Evolutionary conservation across 2,329 filamentous ascomycete genomes (phyloP).

Genomic region (Sclerotinia borealis): DNA sequence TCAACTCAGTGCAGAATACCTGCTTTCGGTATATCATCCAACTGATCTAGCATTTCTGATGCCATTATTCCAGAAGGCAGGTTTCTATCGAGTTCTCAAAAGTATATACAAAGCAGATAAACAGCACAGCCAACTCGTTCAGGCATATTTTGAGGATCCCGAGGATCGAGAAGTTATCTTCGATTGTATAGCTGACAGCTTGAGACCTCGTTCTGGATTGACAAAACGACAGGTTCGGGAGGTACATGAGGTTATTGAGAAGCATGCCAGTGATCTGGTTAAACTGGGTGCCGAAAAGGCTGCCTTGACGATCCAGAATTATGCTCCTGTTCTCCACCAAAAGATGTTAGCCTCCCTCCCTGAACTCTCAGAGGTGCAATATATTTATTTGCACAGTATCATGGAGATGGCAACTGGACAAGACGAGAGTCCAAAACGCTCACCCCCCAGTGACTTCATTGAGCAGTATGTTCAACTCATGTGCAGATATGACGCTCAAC

Average conservation of each 20-base stretch:
- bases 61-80: constrained; percentile 68
- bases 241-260: constrained; percentile 55
- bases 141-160: constrained; percentile 78
- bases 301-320: constrained; percentile 50
- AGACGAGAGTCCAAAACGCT: constrained; percentile 33
- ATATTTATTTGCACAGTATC: constrained; percentile 61
- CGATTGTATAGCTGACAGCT: constrained; percentile 68
- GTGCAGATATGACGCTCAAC: constrained; percentile 75
- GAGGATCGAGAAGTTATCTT: constrained; percentile 73
- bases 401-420: constrained; percentile 54
- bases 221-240: constrained; percentile 66
- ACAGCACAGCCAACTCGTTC: constrained; percentile 70
- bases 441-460: constrained; percentile 54
- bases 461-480: constrained; percentile 87
- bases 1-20: constrained; percentile 92
- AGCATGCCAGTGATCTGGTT: constrained; percentile 51
- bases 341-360: constrained; percentile 48
- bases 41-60: constrained; percentile 73
- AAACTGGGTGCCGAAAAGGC: constrained; percentile 50
- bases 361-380: constrained; percentile 51
- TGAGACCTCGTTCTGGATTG: constrained; percentile 58
- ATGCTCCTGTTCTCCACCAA: constrained; percentile 50
- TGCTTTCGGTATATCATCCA: constrained; percentile 89
- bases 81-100: constrained; percentile 89
- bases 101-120: constrained; percentile 75